phyloP scores from a whole-genome alignment of 306 rosid species.

The Rosa multiflora region DNA sequence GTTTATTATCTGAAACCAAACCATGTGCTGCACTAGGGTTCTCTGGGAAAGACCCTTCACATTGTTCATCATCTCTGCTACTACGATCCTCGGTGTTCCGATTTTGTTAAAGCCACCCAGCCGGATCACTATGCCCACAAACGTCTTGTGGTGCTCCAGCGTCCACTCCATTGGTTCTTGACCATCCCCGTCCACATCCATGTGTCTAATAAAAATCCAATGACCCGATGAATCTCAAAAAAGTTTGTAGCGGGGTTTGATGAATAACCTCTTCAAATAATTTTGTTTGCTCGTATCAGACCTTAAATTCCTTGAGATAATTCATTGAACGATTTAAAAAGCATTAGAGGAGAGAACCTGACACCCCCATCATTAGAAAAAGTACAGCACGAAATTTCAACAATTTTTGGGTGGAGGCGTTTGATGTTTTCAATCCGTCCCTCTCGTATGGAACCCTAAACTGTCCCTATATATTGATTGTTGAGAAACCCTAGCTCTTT shows the following conservation, averaged over 20 bases:
- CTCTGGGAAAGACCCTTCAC: background rate
- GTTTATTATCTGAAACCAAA: background rate
- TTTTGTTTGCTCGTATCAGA: background rate
- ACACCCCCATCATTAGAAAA: too few relatives aligned
- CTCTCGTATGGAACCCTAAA: background rate
- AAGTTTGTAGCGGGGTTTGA: background rate
- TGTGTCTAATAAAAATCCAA: background rate
- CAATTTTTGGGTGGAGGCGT: background rate
- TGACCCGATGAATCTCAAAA: background rate
- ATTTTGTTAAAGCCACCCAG: background rate
- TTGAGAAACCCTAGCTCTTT: background rate
- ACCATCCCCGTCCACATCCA: background rate
- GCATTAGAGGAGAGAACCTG: too few relatives aligned
- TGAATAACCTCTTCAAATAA: background rate
- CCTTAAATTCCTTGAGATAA: background rate
- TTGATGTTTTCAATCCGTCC: background rate
- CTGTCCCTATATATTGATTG: background rate
- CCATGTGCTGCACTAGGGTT: conserved; percentile 3
- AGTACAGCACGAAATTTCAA: background rate
- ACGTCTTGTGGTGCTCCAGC: background rate
- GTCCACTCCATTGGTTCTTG: background rate
- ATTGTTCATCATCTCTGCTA: background rate
- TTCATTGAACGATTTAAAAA: background rate
- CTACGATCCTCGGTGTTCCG: background rate
- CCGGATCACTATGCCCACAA: background rate